phyloP scores from a whole-genome alignment of 2,329 filamentous ascomycete species.

The Calonectria pseudoreteaudii region DNA sequence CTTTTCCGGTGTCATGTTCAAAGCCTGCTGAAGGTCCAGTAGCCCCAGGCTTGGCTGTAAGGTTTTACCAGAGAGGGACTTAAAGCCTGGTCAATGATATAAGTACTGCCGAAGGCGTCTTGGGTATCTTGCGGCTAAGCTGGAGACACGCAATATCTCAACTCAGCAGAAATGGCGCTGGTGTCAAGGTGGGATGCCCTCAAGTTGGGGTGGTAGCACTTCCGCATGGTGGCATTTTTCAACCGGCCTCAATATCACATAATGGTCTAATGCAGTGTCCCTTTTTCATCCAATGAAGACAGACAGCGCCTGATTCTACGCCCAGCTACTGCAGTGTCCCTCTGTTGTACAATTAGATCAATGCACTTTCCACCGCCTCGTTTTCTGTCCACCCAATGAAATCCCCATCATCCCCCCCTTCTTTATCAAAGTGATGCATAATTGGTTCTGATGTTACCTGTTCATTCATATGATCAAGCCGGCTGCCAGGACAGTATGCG shows the following conservation, averaged over 20 bases:
- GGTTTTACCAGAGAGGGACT: no score
- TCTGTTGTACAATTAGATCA: neutral
- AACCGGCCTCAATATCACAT: neutral
- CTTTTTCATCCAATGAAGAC: neutral
- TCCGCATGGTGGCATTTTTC: neutral
- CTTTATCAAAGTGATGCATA: neutral
- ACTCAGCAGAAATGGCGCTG: no score
- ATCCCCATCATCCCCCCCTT: no score
- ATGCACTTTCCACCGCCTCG: neutral
- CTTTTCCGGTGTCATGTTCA: no score
- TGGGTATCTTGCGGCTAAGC: no score
- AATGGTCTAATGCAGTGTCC: neutral
- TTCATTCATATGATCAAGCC: neutral
- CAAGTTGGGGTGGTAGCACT: no score
- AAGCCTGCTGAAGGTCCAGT: no score
- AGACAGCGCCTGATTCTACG: neutral
- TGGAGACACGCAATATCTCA: no score
- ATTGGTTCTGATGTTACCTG: neutral
- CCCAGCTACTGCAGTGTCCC: neutral
- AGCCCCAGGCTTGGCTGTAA: no score
- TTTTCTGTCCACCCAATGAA: neutral
- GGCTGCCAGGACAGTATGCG: neutral
- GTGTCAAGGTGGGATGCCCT: no score
- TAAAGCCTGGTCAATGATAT: no score
- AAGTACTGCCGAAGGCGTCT: no score